Percentiles rank a stretch among this genome's conserved stretches.
Evolutionary conservation across 345 rosid species (phyloP).

Genomic region (Conringia planisiliqua): DNA sequence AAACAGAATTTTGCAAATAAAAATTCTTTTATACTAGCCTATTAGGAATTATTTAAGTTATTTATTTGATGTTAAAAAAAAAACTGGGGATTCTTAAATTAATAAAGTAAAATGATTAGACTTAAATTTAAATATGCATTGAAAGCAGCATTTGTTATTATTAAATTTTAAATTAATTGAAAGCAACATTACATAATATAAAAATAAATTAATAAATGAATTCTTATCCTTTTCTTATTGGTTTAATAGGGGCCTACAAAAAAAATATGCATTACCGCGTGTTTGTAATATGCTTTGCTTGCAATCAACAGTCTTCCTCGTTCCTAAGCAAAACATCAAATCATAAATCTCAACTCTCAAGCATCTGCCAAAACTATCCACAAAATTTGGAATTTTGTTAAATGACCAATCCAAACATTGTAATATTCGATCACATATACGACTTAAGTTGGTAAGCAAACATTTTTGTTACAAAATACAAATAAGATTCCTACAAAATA

Average conservation of each 20-base stretch:
- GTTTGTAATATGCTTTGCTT: constrained; percentile 9
- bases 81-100: not conserved
- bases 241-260: not conserved
- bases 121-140: not conserved
- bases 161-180: not conserved
- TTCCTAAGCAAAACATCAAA: constrained; percentile 23
- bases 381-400: not conserved
- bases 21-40: too few relatives aligned
- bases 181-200: not conserved
- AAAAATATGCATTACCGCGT: constrained; percentile 4
- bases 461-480: not conserved
- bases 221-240: not conserved
- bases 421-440: not conserved
- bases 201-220: not conserved
- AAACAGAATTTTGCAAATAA: not conserved
- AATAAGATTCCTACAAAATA: not conserved
- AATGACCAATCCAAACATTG: not conserved
- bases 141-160: not conserved
- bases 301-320: constrained; percentile 23
- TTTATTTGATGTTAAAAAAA: too few relatives aligned
- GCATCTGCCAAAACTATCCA: constrained; percentile 4
- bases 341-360: constrained; percentile 27
- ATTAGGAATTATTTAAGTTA: too few relatives aligned
- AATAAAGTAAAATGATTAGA: not conserved
- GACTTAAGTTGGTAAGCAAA: not conserved